Base-by-base conservation (phyloP, 2,329 filamentous ascomycete species). In the Nemania bipapillata region DNA sequence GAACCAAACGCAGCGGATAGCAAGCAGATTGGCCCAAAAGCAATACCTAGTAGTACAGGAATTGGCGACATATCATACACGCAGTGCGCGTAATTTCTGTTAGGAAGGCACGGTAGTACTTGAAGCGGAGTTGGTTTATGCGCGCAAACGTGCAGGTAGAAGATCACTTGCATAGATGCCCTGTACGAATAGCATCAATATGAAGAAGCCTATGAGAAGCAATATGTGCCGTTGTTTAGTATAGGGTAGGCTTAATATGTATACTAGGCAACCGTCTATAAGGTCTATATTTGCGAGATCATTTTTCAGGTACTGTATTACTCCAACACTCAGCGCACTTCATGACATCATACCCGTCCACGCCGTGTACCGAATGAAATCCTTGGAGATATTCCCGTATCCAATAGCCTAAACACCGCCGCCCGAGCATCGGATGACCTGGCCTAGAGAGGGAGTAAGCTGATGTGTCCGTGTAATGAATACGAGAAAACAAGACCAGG, bases 371-470 rank as follows among this genome's bases (percentile, higher is more conserved):
- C 53, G n/a, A 50, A 58, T 58, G 17, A 50, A 49, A 55, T 12
- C 32, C 24, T 32, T 63, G 32, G 17, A 7, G 17, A 59, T 8
- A 28, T n/a, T 20, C 35, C 17, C 24, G 17, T 45, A 17, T 9
- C 12, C 24, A 12, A 59, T 9, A 12, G 30, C 26, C 71, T 75
- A 79, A 50, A 76, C 74, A 68, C 77, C 77, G 40, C 77, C 77
- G 26, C 77, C 77, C 17, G 77, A 78, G 70, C 76, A 77, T 47
- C 77, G 77, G 60, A 79, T 77, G 42, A 79, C 77, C 70, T 79
- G 77, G 37, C 77, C 77, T 79, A 53, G n/a, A 55, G 49, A 63
- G 61, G 30, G 40, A 47, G 63, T 67, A 59, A 70, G 66, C 64
- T 53, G 37, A 63, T 57, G 30, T 50, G 20, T 26, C 59, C 47